Base-by-base conservation (phyloP, 2,329 filamentous ascomycete species). In the Epichloe scottii region DNA sequence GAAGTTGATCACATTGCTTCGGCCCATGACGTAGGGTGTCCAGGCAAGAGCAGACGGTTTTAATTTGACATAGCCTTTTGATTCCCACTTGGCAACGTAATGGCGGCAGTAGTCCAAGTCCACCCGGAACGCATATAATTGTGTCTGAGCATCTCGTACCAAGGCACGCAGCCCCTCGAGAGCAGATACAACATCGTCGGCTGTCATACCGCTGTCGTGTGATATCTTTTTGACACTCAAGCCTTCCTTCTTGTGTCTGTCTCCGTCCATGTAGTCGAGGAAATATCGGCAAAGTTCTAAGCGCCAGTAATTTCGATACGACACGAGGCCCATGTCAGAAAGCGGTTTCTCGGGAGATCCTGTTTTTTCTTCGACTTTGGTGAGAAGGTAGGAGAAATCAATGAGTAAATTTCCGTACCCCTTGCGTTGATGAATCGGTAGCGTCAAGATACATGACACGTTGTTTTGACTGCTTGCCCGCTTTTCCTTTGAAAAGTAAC, bases 401-500 rank as follows among this genome's bases (percentile, higher is more conserved):
- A 98, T 98, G 45, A 98, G 78, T 21, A 97, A 82, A 62, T 96
- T 91, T 5, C 94, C 93, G 59, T 97, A 98, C 52, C 93, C 93
- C 66, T 96, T 95, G 51, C 94, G 84, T 70, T 96, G 91, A 63
- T 97, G 93, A 50, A 97, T 96, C 0, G 93, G 93, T 39, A 98
- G 73, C 4, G 95, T 95, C 46, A 98, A 72, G 59, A 98, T 98
- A 67, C 93, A 98, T 8, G 89, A 96, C 46, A 98, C 93, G 57
- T 98, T 98, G 67, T 98, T 97, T 59, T 90, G 85, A 54, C 89
- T 95, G 66, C 88, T 91, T 2, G 89, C 85, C 42, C 94, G 79
- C 70, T 98, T 98, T 70, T 98, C 93, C 66, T 98, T 98, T 48
- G 93, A 97, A 62, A 98, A 98, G 64, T 98, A 98, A n/a, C 93